Conservation (phyloP, 768 basidiomycete genomes). For the Tephrocybe sp. region DNA sequence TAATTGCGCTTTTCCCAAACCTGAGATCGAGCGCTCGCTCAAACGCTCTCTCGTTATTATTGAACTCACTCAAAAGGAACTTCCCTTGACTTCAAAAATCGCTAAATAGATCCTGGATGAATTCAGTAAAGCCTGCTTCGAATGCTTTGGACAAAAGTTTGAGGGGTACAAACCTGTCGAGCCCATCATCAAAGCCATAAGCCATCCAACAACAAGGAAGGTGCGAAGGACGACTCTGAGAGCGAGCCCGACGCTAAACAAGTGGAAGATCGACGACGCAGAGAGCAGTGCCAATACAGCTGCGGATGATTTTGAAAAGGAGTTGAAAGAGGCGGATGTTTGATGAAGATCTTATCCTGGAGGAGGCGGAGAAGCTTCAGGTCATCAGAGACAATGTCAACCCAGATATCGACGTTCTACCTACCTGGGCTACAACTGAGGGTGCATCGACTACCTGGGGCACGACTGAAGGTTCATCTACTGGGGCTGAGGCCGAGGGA, state of each 20-base stretch:
- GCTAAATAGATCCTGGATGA: slow-evolving; percentile 47
- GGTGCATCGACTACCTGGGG: no score
- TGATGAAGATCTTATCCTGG: slow-evolving; percentile 8
- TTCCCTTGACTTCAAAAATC: slow-evolving; percentile 46
- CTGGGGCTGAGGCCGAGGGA: slow-evolving; percentile 6
- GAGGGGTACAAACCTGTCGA: slow-evolving; percentile 28
- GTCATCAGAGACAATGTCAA: slow-evolving; percentile 14
- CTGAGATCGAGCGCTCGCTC: slow-evolving; percentile 41
- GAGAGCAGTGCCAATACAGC: no score
- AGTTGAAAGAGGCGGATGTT: slow-evolving; percentile 35
- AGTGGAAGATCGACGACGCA: no score
- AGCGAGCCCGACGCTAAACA: no score
- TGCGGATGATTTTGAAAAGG: no score
- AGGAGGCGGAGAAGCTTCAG: slow-evolving; percentile 12
- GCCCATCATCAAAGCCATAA: slow-evolving; percentile 6
- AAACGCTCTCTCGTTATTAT: slow-evolving; percentile 42
- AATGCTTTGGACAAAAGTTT: slow-evolving; percentile 54
- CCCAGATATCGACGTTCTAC: slow-evolving; percentile 9
- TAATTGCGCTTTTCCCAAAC: slow-evolving; percentile 55
- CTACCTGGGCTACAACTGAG: slow-evolving; percentile 12
- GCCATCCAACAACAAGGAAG: slow-evolving; percentile 19
- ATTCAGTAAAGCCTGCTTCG: slow-evolving; percentile 47
- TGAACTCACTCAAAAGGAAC: slow-evolving; percentile 41
- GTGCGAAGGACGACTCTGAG: no score
- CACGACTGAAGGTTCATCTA: slow-evolving; percentile 6